phyloP scores from a whole-genome alignment of 352 stramenopile genomes.

The Pythium sukuiense region DNA sequence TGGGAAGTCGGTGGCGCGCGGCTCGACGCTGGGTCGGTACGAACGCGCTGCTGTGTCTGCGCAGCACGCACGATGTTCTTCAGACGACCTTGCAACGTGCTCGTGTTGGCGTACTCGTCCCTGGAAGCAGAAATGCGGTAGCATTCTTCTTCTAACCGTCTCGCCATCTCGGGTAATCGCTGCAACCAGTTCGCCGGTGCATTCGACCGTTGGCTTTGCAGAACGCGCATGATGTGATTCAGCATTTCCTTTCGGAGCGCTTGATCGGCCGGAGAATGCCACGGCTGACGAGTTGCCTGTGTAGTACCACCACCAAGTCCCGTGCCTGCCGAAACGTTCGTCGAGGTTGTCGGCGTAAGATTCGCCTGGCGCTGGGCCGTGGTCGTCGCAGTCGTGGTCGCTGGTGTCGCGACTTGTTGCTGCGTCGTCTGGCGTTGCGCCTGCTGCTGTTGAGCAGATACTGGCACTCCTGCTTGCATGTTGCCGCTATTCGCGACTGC shows the following conservation, averaged over 20 bases:
- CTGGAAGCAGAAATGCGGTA: conserved; percentile 89
- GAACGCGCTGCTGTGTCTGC: conserved; percentile 60
- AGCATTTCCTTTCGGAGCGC: conserved; percentile 82
- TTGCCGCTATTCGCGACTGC: conserved; percentile 3
- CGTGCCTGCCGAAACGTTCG: conserved; percentile 3
- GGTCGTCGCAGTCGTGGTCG: conserved; percentile 1
- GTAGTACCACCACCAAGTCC: conserved; percentile 4
- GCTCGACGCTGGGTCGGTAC: conserved; percentile 15
- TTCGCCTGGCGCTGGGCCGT: conserved; percentile 9
- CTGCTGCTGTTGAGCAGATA: conserved; percentile 12
- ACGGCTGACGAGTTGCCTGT: conserved; percentile 41
- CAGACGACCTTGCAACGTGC: conserved; percentile 94
- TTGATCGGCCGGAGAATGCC: conserved; percentile 74
- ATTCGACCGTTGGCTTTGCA: conserved; percentile 95
- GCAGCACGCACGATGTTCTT: conserved; percentile 92
- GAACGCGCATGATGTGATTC: conserved; percentile 92
- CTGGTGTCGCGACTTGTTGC: conserved; percentile 14
- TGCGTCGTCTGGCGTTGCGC: conserved; percentile 7
- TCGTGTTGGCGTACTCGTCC: conserved; percentile 95
- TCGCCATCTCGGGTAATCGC: conserved; percentile 97
- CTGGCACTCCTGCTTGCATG: conserved; percentile 14
- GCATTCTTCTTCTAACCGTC: conserved; percentile 96
- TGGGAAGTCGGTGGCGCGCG: conserved; percentile 16
- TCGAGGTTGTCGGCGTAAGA: not conserved
- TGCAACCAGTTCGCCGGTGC: conserved; percentile 95